Percentiles rank a stretch among this genome's conserved stretches.
Evolutionary conservation across 768 basidiomycete genomes (phyloP).

Genomic region (Tricholoma sp.): DNA sequence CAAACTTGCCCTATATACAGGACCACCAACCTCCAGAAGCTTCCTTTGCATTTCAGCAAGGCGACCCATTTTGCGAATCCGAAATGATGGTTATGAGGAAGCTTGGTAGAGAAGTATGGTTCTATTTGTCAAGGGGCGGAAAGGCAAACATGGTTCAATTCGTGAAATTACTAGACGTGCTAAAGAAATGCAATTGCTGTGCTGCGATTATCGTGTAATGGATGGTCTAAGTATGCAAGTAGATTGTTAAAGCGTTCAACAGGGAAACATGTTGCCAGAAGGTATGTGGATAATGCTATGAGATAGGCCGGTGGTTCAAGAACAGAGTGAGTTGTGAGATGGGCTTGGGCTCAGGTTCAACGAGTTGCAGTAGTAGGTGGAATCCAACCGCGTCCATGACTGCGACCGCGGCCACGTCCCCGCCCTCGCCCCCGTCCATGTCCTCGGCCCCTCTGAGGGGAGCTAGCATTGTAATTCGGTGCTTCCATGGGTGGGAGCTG

Average conservation of each 20-base stretch:
- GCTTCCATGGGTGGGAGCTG: neutral
- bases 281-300: constrained; percentile 2
- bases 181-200: neutral
- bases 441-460: constrained; percentile 21
- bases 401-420: constrained; percentile 21
- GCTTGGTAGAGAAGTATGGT: constrained; percentile 3
- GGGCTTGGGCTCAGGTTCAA: constrained; percentile 5
- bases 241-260: neutral
- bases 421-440: constrained; percentile 33
- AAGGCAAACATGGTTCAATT: constrained; percentile 6
- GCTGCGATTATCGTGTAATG: neutral
- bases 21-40: constrained; percentile 51
- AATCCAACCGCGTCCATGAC: constrained; percentile 10
- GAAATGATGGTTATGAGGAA: constrained; percentile 18
- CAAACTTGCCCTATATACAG: constrained; percentile 35
- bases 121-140: constrained; percentile 12
- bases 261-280: neutral
- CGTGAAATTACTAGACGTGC: neutral
- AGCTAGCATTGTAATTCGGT: neutral
- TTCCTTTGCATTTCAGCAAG: constrained; percentile 98
- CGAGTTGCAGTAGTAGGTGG: constrained; percentile 6
- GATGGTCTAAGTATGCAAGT: neutral
- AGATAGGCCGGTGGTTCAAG: neutral
- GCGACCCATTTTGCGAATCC: constrained; percentile 66
- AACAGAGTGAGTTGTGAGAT: neutral